phyloP scores from a whole-genome alignment of 495 filamentous ascomycete species.

The Penicillium soppii region DNA sequence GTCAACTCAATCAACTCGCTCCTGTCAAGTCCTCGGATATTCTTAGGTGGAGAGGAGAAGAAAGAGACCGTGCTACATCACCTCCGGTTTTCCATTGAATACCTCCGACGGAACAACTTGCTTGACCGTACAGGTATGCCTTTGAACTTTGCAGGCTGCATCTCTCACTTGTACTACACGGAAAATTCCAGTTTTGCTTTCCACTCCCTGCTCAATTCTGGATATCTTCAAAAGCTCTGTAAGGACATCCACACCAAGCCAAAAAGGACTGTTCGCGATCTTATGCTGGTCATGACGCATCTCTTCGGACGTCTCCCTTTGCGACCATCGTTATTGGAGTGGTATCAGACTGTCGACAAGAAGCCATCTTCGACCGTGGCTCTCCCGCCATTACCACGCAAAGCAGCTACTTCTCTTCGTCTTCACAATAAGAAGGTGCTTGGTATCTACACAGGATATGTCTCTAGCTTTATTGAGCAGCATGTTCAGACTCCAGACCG shows the following conservation, averaged over 20 bases:
- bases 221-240: slow-evolving; percentile 66
- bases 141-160: slow-evolving; percentile 64
- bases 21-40: slow-evolving; percentile 66
- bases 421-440: slow-evolving; percentile 64
- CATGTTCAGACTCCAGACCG: slow-evolving; percentile 52
- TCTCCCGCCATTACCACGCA: slow-evolving; percentile 59
- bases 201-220: slow-evolving; percentile 65
- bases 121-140: slow-evolving; percentile 59
- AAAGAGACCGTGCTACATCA: slow-evolving; percentile 70
- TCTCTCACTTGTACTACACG: slow-evolving; percentile 70
- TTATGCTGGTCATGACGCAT: slow-evolving; percentile 69
- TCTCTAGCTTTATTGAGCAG: slow-evolving; percentile 64
- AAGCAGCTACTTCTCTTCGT: slow-evolving; percentile 53
- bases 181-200: slow-evolving; percentile 73
- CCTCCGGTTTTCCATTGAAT: slow-evolving; percentile 77
- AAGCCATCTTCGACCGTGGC: slow-evolving; percentile 58
- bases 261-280: slow-evolving; percentile 35
- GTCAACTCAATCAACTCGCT: slow-evolving; percentile 61
- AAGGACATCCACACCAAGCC: slow-evolving; percentile 40
- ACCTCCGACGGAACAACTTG: slow-evolving; percentile 65
- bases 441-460: slow-evolving; percentile 63
- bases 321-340: slow-evolving; percentile 40
- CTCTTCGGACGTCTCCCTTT: slow-evolving; percentile 60
- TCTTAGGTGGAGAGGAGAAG: slow-evolving; percentile 60
- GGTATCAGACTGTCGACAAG: slow-evolving; percentile 40